A percentile compares a stretch with the other conserved stretches of the same genome.
phyloP scores from a whole-genome alignment of 169 alveolate genomes.

The Cryptosporidium sp. region DNA sequence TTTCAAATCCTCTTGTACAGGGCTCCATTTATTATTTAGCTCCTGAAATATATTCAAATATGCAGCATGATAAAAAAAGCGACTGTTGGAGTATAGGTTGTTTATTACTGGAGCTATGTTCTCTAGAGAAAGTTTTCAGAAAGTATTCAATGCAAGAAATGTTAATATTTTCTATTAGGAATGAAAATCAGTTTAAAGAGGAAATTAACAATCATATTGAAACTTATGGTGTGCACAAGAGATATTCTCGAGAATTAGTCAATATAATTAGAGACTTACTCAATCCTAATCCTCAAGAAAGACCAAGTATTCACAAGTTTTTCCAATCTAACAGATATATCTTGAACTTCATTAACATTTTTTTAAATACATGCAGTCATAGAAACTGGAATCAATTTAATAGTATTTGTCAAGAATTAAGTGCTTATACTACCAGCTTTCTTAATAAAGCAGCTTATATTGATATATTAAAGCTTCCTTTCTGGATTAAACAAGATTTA shows the following conservation, averaged over 20 bases:
- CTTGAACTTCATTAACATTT: not conserved
- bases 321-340: constrained; percentile 1
- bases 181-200: constrained; percentile 2
- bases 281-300: constrained; percentile 37
- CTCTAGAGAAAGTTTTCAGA: constrained; percentile 28
- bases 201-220: constrained; percentile 31
- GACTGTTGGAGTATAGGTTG: constrained; percentile 73
- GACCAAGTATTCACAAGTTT: constrained; percentile 8
- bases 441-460: not conserved
- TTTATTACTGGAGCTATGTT: constrained; percentile 46
- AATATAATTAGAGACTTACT: constrained; percentile 3
- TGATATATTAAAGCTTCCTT: constrained; percentile 10
- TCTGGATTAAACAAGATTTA: constrained; percentile 44
- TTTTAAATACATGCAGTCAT: constrained; percentile 11
- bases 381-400: constrained; percentile 37
- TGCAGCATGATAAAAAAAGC: constrained; percentile 12
- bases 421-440: not conserved
- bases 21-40: constrained; percentile 61
- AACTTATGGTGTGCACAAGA: constrained; percentile 23
- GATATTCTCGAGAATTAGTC: constrained; percentile 35
- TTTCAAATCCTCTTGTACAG: not conserved
- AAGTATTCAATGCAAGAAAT: constrained; percentile 46
- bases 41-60: constrained; percentile 53
- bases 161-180: constrained; percentile 30
- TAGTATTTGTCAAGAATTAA: not conserved